Evolutionary conservation across 129 eudicot species (phyloP).

Genomic region (Saposhnikovia divaricata): DNA sequence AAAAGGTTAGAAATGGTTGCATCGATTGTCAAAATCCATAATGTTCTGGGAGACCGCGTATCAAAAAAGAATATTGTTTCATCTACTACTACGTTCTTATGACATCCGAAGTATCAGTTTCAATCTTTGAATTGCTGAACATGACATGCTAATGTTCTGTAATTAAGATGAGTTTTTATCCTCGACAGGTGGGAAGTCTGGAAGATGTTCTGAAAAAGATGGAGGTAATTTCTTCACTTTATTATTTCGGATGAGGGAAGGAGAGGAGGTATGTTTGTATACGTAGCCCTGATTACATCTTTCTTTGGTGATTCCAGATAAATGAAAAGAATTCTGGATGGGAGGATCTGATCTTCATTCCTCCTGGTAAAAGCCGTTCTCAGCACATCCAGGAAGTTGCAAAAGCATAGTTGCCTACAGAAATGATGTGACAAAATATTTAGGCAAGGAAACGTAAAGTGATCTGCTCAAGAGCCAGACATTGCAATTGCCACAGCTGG

Average conservation of each 20-base stretch:
- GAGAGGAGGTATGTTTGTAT: neutral
- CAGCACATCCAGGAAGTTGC: slow-evolving; percentile 77
- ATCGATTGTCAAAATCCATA: neutral
- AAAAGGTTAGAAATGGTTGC: neutral
- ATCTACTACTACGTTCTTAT: neutral
- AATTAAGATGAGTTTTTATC: slow-evolving; percentile 7
- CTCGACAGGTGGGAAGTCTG: slow-evolving; percentile 76
- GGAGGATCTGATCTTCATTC: slow-evolving; percentile 91
- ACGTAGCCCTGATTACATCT: neutral
- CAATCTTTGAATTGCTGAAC: neutral
- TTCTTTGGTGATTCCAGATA: slow-evolving; percentile 34
- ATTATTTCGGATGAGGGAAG: neutral
- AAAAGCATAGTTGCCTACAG: slow-evolving; percentile 23
- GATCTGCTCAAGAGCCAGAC: neutral
- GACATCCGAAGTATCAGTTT: neutral
- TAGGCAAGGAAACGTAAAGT: neutral
- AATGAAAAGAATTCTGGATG: slow-evolving; percentile 77
- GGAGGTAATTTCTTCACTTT: slow-evolving; percentile 48
- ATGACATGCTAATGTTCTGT: neutral
- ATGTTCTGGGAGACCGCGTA: neutral
- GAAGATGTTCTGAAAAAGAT: slow-evolving; percentile 92
- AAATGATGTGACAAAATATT: neutral
- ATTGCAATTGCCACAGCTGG: neutral
- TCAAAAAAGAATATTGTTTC: neutral
- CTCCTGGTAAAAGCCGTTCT: slow-evolving; percentile 96